Evolutionary conservation across 495 filamentous ascomycete genomes (phyloP), one percentile per base, ranked within the genome.

Genomic region (Evansstolkia leycettana): DNA sequence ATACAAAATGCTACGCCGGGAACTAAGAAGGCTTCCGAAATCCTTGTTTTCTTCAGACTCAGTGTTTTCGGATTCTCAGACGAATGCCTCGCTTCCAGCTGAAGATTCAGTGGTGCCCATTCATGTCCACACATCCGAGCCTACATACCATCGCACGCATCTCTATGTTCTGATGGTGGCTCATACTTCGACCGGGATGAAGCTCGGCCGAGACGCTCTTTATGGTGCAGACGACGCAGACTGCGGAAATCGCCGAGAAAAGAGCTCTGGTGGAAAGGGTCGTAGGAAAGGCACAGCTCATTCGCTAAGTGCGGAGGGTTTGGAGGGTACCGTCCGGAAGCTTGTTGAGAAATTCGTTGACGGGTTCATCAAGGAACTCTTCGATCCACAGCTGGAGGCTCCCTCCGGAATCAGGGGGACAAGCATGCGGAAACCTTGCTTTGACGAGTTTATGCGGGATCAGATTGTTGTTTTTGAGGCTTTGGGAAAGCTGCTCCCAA

Each of bases 381-480:
- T 62, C 15, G 43, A 40, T 26, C 28, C 39, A 7, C 7, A 35
- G 17, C 3, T 43, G 32, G 36, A 43, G 8, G 15, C 2, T 17
- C 8, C 27, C 30, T 12, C 27, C 12, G 5, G 27, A 12, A 14
- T 25, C 7, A 12, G 11, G 19, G 4, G 33, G 14, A 3, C 7
- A 12, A 12, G 33, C 10, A 28, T 8, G 15, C 34, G 38, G 28
- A 48, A 40, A 26, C 43, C 59, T 0, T 60, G 57, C 37, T 73
- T 86, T 6, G 85, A 92, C 51, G 69, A 74, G 47, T 62, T 75
- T 45, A 71, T 88, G 50, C 71, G 82, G 51, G 86, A 92, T 54
- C 86, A 92, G 46, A 46, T 92, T 33, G 73, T 88, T 1, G 66
- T 90, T 2, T 92, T 88, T 46, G 83, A 92, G 49, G 80, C 78